Conservation (phyloP, 2,329 filamentous ascomycete species). For the Sporothrix sp. region DNA sequence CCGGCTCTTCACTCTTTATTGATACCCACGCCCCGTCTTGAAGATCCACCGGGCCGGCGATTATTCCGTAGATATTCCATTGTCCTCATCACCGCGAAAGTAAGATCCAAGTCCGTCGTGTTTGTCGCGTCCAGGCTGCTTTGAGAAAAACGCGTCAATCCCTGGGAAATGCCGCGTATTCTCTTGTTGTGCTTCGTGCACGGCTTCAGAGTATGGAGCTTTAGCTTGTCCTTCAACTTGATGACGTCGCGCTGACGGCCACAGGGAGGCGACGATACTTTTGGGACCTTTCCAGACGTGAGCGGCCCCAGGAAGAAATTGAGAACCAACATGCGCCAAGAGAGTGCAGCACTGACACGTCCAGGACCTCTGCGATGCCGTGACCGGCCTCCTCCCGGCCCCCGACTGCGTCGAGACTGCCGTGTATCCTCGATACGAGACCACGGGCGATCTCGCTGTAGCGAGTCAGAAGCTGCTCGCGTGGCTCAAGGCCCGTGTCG, state of each 20-base stretch:
- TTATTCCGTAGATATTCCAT: no score
- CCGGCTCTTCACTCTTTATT: no score
- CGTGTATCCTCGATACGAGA: slow-evolving; percentile 65
- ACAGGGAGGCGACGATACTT: slow-evolving; percentile 63
- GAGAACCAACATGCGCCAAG: no score
- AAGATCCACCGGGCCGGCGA: no score
- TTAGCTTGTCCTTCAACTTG: background rate
- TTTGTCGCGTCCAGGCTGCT: no score
- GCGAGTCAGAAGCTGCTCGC: slow-evolving; percentile 36
- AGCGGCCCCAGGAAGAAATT: no score
- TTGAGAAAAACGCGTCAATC: no score
- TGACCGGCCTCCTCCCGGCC: slow-evolving; percentile 5
- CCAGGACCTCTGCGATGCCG: slow-evolving; percentile 34
- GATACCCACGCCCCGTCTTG: no score
- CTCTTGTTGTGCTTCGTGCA: slow-evolving; percentile 65
- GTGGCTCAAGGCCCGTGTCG: slow-evolving; percentile 69
- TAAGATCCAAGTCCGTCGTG: no score
- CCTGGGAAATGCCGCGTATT: slow-evolving; percentile 43
- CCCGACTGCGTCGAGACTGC: slow-evolving; percentile 40
- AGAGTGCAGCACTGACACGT: no score
- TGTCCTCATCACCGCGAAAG: no score
- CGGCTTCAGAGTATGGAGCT: slow-evolving; percentile 58
- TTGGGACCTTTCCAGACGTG: slow-evolving; percentile 52
- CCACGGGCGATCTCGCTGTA: slow-evolving; percentile 53
- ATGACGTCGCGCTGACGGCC: background rate